Base-by-base conservation (phyloP, 2,329 filamentous ascomycete genomes). In the Clonostachys solani region DNA sequence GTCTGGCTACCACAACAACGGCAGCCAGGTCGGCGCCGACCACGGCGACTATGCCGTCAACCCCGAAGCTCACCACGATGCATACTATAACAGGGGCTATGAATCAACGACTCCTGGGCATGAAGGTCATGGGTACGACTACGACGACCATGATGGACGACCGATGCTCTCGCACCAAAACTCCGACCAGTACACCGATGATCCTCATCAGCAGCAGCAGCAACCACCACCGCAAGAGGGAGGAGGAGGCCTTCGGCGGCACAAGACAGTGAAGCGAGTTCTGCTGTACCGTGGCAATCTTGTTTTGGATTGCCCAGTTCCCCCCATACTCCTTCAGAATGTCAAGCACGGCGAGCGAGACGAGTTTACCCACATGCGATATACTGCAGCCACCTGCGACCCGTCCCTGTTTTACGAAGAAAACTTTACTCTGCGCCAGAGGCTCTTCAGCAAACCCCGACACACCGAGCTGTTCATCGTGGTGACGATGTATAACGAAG, bases 231-330 rank as follows among this genome's bases (percentile, higher is more conserved):
- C 23, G 10, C 23, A 29, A 29, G 23, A 29, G 9, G 54, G 54
- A 17, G 63, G 61, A 15, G 52, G 49, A 6, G 52, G 79, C 5
- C 83, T 97, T 55, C 86, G 89, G 65, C 81, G 94, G 64, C 97
- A 90, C 89, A 99, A 97, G 76, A 99, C 94, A 0, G 92, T 99
- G 43, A 99, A 97, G 71, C 90, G 96, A 72, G 92, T 99, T n/a
- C 85, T 95, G 59, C 71, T 99, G 46, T 99, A 96, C 75, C 87
- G 95, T 55, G 94, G 94, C 53, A 99, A 99, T 68, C 80, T 99
- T 59, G 92, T 99, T 36, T 83, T 99, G 5, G 94, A 99, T 66
- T 99, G 94, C 63, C 94, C 94, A 0, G 89, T 99, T 49, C 92
- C 94, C 1, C 92, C 94, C 0, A 83, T 86, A 58, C 74, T 99